Base-by-base conservation (phyloP, 176 grass and related monocot species). In the Carex kokanica region DNA sequence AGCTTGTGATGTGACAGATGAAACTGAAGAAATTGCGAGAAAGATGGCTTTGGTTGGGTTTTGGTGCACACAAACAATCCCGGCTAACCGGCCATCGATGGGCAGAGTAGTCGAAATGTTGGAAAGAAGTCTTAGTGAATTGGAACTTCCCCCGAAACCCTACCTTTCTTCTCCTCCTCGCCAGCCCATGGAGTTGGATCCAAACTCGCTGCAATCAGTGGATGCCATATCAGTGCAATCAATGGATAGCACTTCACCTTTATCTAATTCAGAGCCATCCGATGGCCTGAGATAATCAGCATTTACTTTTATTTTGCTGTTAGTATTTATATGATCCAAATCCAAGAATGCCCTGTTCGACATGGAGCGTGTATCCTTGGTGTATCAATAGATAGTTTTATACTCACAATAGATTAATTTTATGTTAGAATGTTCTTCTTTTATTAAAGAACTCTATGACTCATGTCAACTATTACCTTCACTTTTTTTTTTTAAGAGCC, bases 61-160 rank as follows among this genome's bases (percentile, higher is more conserved):
- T 47, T 94, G 90, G 92, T 92, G 92, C 1, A 31, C 87, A 41
- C 90, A 91, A 64, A 6, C 87, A 60, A 2, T 83, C 1, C 90
- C 90, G 6, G n/a, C 24, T 17, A 25, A 84, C 72, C 90, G 92
- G 6, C 90, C 92, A 60, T 91, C 88, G 0, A 94, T 94, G 79
- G 84, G 86, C 1, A 79, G 87, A 17, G 92, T 91, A 34, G 18
- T 94, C 63, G 90, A 94, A 61, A 91, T 94, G 90, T 88, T 94
- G 0, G 86, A 88, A 18, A 91, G 62, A 83, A 78, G 74, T 17
- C 25, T 68, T 34, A 16, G 80, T 16, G 89, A 88, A 4, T 5
- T 91, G 49, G 80, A 84, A 3, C 85, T 91, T 66, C 88, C 88
- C 24, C 89, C 78, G 0, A 83, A 82, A 72, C 66, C 81, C 11